Evolutionary conservation across 192 early-diverging fungal genomes (phyloP).

Genomic region (Thoreauomyces humboldtii): DNA sequence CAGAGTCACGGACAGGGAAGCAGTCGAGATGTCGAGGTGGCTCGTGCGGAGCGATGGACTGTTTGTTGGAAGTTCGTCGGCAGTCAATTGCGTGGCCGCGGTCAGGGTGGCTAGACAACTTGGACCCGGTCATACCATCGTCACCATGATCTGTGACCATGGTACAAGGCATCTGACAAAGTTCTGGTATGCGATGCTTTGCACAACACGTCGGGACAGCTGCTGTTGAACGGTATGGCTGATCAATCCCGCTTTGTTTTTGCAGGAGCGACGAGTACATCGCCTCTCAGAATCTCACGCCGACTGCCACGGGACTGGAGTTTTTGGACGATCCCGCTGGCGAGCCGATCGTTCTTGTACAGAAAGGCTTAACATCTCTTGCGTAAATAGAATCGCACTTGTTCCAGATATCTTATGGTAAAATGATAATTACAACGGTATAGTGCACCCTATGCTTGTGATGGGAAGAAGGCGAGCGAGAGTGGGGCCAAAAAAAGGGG

Average conservation of each 20-base stretch:
- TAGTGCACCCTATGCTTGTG: no score
- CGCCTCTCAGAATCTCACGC: constrained; percentile 7
- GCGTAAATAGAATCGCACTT: no score
- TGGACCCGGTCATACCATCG: constrained; percentile 87
- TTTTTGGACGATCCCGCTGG: constrained; percentile 25
- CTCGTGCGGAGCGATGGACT: constrained; percentile 78
- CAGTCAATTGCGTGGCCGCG: constrained; percentile 91
- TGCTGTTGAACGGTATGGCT: background rate
- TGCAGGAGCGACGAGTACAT: constrained; percentile 27
- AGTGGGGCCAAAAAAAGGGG: no score
- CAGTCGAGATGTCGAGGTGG: constrained; percentile 84
- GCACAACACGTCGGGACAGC: no score
- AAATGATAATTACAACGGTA: no score
- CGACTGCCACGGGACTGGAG: constrained; percentile 20
- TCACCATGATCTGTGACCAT: constrained; percentile 87
- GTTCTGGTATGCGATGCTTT: no score
- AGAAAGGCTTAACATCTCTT: no score
- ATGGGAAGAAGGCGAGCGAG: no score
- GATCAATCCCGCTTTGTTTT: background rate
- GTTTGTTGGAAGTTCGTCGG: constrained; percentile 87
- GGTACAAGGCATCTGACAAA: constrained; percentile 92
- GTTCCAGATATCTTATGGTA: no score
- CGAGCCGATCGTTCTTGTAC: background rate
- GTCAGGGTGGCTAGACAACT: constrained; percentile 70
- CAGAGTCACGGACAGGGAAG: constrained; percentile 81